phyloP scores from a whole-genome alignment of 2,329 filamentous ascomycete genomes.

The Xylariaceae sp. region DNA sequence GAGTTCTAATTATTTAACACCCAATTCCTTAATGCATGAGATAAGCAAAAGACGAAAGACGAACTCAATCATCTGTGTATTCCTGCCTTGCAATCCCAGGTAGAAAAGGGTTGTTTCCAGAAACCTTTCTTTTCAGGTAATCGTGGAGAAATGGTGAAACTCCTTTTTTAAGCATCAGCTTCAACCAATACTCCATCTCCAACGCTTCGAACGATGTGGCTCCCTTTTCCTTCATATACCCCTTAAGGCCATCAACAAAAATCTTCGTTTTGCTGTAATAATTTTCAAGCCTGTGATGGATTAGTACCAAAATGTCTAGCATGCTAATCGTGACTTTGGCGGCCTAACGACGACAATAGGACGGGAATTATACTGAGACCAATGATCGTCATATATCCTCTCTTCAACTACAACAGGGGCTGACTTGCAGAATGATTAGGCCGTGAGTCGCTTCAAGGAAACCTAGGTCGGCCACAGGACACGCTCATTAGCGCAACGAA shows the following conservation, averaged over 20 bases:
- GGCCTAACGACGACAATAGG: conserved; percentile 14
- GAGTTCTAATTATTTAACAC: no score
- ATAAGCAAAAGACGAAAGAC: no score
- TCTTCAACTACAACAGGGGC: conserved; percentile 2
- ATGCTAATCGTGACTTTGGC: conserved; percentile 22
- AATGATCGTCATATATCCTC: conserved; percentile 5
- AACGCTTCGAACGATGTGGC: no score
- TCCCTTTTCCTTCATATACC: neutral
- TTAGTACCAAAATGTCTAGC: conserved; percentile 24
- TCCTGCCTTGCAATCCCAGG: no score
- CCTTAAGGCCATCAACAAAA: conserved; percentile 2
- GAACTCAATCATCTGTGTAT: no score
- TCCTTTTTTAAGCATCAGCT: no score
- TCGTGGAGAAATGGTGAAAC: no score
- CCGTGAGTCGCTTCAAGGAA: conserved; percentile 12
- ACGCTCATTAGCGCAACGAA: conserved; percentile 9
- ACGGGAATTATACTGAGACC: neutral
- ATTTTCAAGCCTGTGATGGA: conserved; percentile 19
- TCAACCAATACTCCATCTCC: no score
- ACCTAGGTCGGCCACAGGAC: conserved; percentile 1
- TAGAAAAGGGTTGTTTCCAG: no score
- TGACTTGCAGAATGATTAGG: conserved; percentile 16
- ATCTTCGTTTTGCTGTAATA: no score
- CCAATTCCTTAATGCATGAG: no score
- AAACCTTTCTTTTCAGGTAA: no score